Percentiles rank a stretch among this genome's conserved stretches.
Evolutionary conservation across 345 rosid genomes (phyloP).

Genomic region (Citrus glauca): DNA sequence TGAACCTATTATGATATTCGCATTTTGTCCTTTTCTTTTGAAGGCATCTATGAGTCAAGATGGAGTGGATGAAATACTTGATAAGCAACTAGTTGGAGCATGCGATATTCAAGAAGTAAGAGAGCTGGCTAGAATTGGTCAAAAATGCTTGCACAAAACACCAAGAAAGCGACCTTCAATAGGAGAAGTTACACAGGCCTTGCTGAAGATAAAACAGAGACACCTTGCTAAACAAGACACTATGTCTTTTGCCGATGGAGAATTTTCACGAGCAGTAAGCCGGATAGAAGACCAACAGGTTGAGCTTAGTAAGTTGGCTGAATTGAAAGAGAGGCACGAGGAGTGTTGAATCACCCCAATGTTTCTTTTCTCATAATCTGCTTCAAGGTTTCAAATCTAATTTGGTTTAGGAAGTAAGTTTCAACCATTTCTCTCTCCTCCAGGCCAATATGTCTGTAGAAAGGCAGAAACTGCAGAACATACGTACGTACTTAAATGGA

Average conservation of each 20-base stretch:
- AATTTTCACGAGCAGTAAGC: constrained; percentile 56
- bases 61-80: constrained; percentile 83
- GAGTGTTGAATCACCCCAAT: constrained; percentile 23
- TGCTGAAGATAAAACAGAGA: constrained; percentile 65
- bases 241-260: constrained; percentile 36
- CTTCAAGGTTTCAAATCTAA: background rate
- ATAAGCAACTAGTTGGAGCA: constrained; percentile 55
- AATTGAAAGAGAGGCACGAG: constrained; percentile 37
- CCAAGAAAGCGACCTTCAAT: constrained; percentile 82
- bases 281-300: constrained; percentile 66
- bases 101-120: constrained; percentile 68
- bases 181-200: constrained; percentile 75
- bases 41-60: constrained; percentile 88
- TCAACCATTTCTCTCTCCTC: background rate
- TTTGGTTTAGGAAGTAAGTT: background rate
- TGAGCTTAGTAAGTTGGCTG: constrained; percentile 55
- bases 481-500: background rate
- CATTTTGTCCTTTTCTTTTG: background rate
- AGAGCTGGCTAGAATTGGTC: constrained; percentile 58
- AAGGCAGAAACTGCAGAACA: background rate
- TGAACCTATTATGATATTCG: background rate
- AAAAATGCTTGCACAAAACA: constrained; percentile 63
- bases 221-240: constrained; percentile 30
- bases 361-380: background rate
- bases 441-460: background rate